Evolutionary conservation across 805 yeast species (phyloP), one percentile per base, ranked within the genome.

Genomic region (Zygosaccharomyces pseudorouxii): DNA sequence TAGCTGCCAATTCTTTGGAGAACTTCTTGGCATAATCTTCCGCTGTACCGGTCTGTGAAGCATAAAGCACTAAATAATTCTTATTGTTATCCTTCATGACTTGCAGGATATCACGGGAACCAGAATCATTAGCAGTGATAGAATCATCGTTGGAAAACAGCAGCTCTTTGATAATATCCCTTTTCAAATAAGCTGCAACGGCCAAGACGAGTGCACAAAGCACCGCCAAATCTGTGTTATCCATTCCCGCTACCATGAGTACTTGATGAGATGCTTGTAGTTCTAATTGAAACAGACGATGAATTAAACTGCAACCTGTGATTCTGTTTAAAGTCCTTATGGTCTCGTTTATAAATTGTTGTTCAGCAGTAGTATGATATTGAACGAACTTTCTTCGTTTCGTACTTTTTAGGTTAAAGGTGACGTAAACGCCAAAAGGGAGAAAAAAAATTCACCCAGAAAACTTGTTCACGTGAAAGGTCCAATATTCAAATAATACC

Each of bases 1-100:
- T 79, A 23, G 95, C 74, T 57, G 82, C 80, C 59, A 92, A 80
- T 65, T 93, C 99, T 64, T 90, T 89, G 42, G 96, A 81, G 57
- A 89, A 82, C 64, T 92, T 87, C 58, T 84, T 79, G 16, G 97
- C 95, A 60, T 89, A 92, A 63, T 93, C 99, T 71, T 93, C 99
- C 38, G 98, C 96, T 14, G 99, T 93, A 55, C 99, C 99, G 4
- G 99, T 93, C 71, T 93, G 99, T 11, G 98, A 90, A 14, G 96
- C 98, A 65, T 78, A 93, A 52, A 93, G 77, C 3, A 93, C 84
- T 38, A 89, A 72, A 31, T 86, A 84, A 55, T 85, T 84, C 70
- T 92, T 90, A 52, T 78, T 76, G 59, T 82, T 81, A 33, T 72
- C 71, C 44, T 72, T 71, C 56, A 92, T 65, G 2, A 78, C 79